Base-by-base conservation (phyloP, 2,329 filamentous ascomycete species). In the Xylogone sp. region DNA sequence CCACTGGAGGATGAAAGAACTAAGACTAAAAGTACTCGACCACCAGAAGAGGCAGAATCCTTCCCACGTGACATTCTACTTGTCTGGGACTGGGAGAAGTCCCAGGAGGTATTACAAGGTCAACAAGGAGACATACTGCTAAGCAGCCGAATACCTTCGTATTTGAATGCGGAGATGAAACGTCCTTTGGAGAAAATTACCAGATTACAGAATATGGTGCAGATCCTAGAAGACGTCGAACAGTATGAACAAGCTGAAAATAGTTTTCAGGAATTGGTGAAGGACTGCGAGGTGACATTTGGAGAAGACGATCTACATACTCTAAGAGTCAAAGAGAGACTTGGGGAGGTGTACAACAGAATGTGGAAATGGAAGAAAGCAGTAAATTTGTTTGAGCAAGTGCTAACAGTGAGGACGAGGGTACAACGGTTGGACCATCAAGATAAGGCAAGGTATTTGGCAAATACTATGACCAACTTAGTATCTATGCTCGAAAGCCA, bases 121-220 rank as follows among this genome's bases (percentile, higher is more conserved):
- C 19, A 3, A 31, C 19, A 12, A 45, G 45, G 19, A 46, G 27
- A 46, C 27, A 19, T 31, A 10, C 2, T 24, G 8, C 7, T 31
- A 19, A 18, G 21, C 16, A 45, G 13, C 16, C 21, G 9, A 6
- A 16, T 45, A 27, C 2, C 21, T 2, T 13, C 42, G 20, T 20
- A 49, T 13, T 43, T 21, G 21, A 49, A 49, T 3, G 16, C 31
- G 43, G 84, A 47, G 27, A 21, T 21, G 45, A 18, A 34, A 29
- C 42, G 21, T 3, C 29, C 43, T 52, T 50, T 42, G 13, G 39
- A 49, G 7, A 48, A 54, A 46, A 27, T 27, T 21, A 46, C 42
- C 19, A 50, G 46, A 51, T 10, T 44, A 51, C 54, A 47, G 43
- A 51, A 56, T 24, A 24, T 43, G 29, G 44, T 43, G 50, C 7